Evolutionary conservation across 2,329 filamentous ascomycete species (phyloP), one percentile per base, ranked within the genome.

Genomic region (Aspergillus sp.): DNA sequence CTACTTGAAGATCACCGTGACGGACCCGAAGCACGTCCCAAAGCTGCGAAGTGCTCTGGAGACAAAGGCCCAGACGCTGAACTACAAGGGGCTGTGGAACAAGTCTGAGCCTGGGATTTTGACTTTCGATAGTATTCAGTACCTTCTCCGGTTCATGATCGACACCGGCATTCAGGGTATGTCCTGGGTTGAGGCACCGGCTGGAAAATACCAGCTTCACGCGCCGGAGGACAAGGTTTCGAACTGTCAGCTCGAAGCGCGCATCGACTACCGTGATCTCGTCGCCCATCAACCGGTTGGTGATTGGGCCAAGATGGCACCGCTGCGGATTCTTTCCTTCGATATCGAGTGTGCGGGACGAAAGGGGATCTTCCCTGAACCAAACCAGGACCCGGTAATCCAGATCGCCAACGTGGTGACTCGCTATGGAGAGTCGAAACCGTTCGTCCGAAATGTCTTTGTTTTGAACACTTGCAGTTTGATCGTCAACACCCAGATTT

Each of bases 311-410:
- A 99, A 97, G 77, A 97, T 98, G 88, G 95, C 96, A 0, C 95
- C 95, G 0, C 80, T 99, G 3, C 87, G 95, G 60, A 89, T 96
- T 47, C 77, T 99, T 46, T 98, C 95, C 4, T 98, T 99, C 70
- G 95, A 99, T 84, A 99, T 99, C 66, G 95, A 99, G 75, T 99
- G 95, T 75, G 95, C 95, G 66, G 95, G 95, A 51, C 89, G 96
- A 66, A 98, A 99, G 77, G 95, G 95, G 64, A 89, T 99, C 70
- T 99, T 99, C 69, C 95, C 96, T 0, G 95, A 99, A 74, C 87
- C 96, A 9, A 87, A 93, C 60, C 79, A 91, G 19, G 95, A 99
- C 68, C 92, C 93, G 0, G 93, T 99, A 64, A 99, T 99, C 64
- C 95, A 99, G 73, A 99, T 99, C 63, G 95, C 95, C 57, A 98